Conservation (phyloP, 1,284 basidiomycete species). For the Butyriboletus appendiculatus region DNA sequence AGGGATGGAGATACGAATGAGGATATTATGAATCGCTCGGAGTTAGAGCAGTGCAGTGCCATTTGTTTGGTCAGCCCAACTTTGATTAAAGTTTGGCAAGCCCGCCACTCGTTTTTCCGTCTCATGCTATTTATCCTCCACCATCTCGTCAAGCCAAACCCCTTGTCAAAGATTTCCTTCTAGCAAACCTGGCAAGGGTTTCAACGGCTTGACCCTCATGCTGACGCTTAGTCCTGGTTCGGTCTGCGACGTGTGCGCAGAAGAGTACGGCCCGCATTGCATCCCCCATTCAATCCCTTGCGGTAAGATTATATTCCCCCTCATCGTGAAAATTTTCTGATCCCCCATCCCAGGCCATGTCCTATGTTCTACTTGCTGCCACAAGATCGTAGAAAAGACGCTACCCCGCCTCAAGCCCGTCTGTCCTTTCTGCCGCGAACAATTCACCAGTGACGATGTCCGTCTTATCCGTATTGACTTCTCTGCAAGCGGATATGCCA, state of each 20-base stretch:
- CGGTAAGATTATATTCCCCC: conserved; percentile 44
- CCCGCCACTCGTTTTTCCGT: conserved; percentile 19
- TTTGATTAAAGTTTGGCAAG: conserved; percentile 29
- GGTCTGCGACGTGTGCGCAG: conserved; percentile 82
- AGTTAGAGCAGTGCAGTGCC: conserved; percentile 14
- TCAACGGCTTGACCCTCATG: conserved; percentile 51
- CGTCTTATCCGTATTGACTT: conserved; percentile 80
- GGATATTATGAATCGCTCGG: conserved; percentile 21
- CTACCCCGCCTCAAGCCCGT: conserved; percentile 60
- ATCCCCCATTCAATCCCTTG: conserved; percentile 77
- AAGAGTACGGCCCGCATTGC: conserved; percentile 73
- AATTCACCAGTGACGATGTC: conserved; percentile 60
- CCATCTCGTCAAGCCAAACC: conserved; percentile 35
- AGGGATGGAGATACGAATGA: conserved; percentile 8
- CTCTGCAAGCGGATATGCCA: conserved; percentile 59
- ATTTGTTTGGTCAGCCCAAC: conserved; percentile 35
- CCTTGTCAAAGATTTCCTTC: conserved; percentile 32
- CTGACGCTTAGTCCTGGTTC: conserved; percentile 76
- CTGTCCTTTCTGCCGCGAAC: conserved; percentile 81
- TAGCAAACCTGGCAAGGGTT: conserved; percentile 41
- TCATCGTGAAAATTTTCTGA: conserved; percentile 17
- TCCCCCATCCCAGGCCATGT: conserved; percentile 59
- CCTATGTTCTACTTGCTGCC: conserved; percentile 71
- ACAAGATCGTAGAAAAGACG: conserved; percentile 77
- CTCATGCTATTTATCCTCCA: conserved; percentile 40